Evolutionary conservation across 2,329 filamentous ascomycete species (phyloP), one percentile per base, ranked within the genome.

Genomic region (Stemphylium lycopersici): DNA sequence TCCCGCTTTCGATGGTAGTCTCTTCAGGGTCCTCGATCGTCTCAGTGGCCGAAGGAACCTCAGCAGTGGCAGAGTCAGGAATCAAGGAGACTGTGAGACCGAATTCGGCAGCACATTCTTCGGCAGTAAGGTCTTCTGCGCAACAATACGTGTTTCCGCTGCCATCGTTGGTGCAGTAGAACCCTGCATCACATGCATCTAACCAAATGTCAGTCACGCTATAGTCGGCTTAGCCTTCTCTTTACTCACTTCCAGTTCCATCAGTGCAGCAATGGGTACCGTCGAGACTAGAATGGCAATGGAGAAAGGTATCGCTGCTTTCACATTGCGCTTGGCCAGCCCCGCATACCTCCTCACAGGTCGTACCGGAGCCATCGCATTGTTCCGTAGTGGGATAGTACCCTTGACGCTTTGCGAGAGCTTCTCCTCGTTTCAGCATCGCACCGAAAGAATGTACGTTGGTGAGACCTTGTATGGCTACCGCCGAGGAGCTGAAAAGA

Each of bases 111-210:
- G 85, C 85, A 73, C 86, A 88, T 40, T 81, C 73, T 22, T 72
- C 73, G 43, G 86, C 77, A 57, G 80, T 77, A 78, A 83, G 77
- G 56, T 76, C 78, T 38, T 86, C 74, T 37, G 84, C 84, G 74
- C 86, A 88, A 78, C 86, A 88, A 77, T 82, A 82, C 31, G 85
- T 87, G 52, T 79, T 75, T 48, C 75, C 72, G 39, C 71, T 65
- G 47, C 73, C 70, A 68, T 86, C 81, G 61, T 81, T 77, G n/a
- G 83, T 80, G 77, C 86, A 88, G 78, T 83, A 88, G 78, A 83
- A 88, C 44, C 83, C 84, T 13, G 75, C 70, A 29, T 84, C 80
- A 71, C 86, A 88, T 29, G 85, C 84, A 73, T 85, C 84, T 87
- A 47, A 24, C 22, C 22, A 24, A 24, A 24, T 24, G 22, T 24